Base-by-base conservation (phyloP, 805 yeast genomes). In the Kregervanrija delftensis region DNA sequence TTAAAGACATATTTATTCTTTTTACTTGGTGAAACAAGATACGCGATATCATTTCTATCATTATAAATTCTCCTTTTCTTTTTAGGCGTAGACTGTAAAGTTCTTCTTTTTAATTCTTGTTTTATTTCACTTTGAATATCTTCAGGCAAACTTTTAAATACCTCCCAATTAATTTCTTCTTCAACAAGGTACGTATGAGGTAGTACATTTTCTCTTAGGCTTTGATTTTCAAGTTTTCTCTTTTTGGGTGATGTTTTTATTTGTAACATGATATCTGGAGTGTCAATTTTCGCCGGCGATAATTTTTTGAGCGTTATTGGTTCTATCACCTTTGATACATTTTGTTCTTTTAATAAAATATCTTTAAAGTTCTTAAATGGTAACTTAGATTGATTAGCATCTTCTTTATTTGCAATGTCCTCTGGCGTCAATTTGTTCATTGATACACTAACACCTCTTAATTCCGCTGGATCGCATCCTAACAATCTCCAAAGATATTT, bases 381-480 rank as follows among this genome's bases (percentile, higher is more conserved):
- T 11, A 71, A 49, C 34, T 58, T 60, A 57, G 56, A 61, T 44
- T 69, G 72, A 33, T 54, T 59, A 2, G 47, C 50, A 11, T 49
- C 52, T 4, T 53, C 52, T 17, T 50, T 53, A 33, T 53, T 56
- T 17, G 48, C 40, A 9, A 37, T 33, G 6, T 49, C 58, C 6
- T 64, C 65, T 42, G 68, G 71, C n/a, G 67, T 67, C 33, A 90
- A 66, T 51, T 77, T 78, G 8, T 74, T 71, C 64, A 88, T 70
- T 28, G 81, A 84, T 1, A 91, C 68, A 0, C 95, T 83, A 3
- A 91, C 64, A 0, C 97, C 97, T 40, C 97, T 66, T 9, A 90
- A 61, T 33, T 87, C 96, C 11, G 59, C 57, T 0, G 86, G 82
- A 3, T 49, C 51, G 40, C 85, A 72, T 31, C 73, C 72, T 33